Evolutionary conservation across 2,329 filamentous ascomycete genomes (phyloP).

Genomic region (Microdochium paspali): DNA sequence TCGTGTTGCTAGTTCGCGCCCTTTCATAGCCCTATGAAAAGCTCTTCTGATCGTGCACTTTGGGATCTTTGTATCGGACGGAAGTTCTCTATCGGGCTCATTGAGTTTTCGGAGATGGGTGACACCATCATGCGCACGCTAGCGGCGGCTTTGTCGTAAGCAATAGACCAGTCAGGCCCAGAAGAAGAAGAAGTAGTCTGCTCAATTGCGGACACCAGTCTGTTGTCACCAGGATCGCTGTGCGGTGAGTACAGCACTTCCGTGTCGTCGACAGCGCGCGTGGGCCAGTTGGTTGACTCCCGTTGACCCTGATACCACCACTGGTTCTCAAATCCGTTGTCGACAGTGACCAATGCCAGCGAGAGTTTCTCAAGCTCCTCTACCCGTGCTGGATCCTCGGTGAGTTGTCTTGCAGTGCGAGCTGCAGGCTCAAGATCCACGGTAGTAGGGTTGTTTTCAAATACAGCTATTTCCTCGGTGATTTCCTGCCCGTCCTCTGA

Average conservation of each 20-base stretch:
- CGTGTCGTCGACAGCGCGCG: background rate
- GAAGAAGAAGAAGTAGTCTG: background rate
- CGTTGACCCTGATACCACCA: conserved; percentile 43
- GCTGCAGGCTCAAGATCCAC: conserved; percentile 10
- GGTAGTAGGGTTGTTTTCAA: conserved; percentile 12
- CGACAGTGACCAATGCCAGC: conserved; percentile 44
- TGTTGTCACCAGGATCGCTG: background rate
- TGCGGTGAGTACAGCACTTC: background rate
- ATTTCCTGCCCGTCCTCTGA: conserved; percentile 17
- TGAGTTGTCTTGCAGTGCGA: conserved; percentile 6
- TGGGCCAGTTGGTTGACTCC: conserved; percentile 12
- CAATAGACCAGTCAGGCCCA: background rate
- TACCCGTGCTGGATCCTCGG: conserved; percentile 23
- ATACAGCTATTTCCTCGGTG: conserved; percentile 7
- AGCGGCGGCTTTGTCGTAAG: background rate
- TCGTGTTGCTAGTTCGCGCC: background rate
- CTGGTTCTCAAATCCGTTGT: conserved; percentile 48
- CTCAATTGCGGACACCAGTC: background rate
- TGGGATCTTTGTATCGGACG: background rate
- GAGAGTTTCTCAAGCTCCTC: conserved; percentile 38
- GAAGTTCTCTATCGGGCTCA: background rate
- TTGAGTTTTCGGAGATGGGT: background rate
- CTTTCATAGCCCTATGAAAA: background rate
- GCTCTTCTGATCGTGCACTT: background rate
- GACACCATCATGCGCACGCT: background rate